Percentiles rank a stretch among this genome's conserved stretches.
phyloP scores from a whole-genome alignment of 2,329 filamentous ascomycete genomes.

The Lachnellula cervina region DNA sequence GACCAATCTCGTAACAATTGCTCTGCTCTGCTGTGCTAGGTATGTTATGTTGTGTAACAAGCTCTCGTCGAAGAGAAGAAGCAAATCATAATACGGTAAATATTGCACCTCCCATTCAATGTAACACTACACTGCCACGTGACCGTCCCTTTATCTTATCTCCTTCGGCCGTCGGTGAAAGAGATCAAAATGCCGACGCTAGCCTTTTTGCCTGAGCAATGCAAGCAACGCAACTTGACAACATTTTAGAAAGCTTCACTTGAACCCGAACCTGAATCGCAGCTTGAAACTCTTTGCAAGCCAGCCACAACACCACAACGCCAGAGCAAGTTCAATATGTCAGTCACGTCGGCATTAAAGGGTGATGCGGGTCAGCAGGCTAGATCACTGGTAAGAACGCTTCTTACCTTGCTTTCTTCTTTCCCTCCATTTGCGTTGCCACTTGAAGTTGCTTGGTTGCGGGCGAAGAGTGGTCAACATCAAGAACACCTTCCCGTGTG shows the following conservation, averaged over 20 bases:
- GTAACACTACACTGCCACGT: neutral
- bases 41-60: no score
- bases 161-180: neutral
- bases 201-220: neutral
- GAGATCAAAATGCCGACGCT: neutral
- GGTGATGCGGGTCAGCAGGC: slow-evolving; percentile 28
- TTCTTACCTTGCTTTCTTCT: neutral
- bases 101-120: no score
- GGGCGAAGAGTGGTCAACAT: neutral
- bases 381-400: slow-evolving; percentile 29
- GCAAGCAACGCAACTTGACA: neutral
- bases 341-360: slow-evolving; percentile 22
- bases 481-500: neutral
- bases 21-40: no score
- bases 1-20: no score
- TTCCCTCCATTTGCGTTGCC: neutral
- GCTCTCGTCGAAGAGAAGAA: no score
- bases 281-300: neutral
- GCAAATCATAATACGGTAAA: neutral
- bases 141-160: neutral
- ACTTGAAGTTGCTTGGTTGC: neutral
- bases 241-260: neutral
- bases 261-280: no score
- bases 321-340: slow-evolving; percentile 22
- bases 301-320: neutral